These are phyloP conservation scores for Musa itinerans DNA, from an alignment of 176 grass and related monocot species.

Conservation along the genomic window DNA sequence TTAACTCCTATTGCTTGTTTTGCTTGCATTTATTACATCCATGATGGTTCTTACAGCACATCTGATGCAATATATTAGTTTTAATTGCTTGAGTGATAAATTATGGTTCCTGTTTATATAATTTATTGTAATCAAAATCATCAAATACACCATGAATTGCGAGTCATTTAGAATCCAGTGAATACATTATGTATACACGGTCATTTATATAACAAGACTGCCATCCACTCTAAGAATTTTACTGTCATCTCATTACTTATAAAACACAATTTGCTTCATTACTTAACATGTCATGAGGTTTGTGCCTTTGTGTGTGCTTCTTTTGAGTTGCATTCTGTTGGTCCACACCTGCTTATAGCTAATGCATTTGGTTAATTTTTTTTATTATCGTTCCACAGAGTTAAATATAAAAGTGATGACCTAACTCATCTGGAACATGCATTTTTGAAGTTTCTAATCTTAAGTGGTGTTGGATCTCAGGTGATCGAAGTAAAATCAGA, in stretches of 20 bases:
- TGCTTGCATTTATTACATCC: no score
- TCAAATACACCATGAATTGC: no score
- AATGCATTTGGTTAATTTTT: neutral
- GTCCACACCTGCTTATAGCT: neutral
- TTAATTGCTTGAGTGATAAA: no score
- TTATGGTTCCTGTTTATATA: no score
- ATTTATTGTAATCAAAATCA: no score
- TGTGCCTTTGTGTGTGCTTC: neutral
- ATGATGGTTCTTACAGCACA: no score
- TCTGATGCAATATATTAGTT: no score
- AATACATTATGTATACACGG: no score
- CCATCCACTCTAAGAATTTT: no score
- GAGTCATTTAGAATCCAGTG: no score
- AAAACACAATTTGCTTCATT: neutral
- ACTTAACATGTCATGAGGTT: neutral
- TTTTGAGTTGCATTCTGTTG: neutral
- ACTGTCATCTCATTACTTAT: neutral
- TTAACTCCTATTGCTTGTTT: no score
- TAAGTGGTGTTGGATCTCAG: slow-evolving; percentile 18
- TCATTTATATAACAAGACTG: no score
- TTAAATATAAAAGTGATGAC: neutral
- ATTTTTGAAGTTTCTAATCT: slow-evolving; percentile 1
- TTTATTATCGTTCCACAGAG: neutral
- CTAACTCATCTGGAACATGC: neutral
- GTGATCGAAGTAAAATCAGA: slow-evolving; percentile 80